Evolutionary conservation across 768 basidiomycete species (phyloP).

Genomic region (Exidia glandulosa): DNA sequence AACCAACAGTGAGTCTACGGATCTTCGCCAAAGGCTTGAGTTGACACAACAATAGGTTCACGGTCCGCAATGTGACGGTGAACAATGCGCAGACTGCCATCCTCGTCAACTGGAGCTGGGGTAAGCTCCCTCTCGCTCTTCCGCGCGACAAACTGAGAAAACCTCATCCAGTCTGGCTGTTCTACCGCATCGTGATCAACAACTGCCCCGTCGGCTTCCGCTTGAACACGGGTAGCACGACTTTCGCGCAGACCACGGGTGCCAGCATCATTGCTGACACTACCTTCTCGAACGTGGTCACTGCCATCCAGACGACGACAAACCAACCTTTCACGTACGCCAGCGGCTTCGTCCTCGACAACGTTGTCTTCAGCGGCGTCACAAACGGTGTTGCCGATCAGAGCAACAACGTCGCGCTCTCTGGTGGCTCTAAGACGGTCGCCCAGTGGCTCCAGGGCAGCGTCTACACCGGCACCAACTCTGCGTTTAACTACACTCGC

Average conservation of each 20-base stretch:
- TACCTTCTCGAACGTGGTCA: not conserved
- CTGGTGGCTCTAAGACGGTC: conserved; percentile 26
- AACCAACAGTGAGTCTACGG: too few relatives aligned
- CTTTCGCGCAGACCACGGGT: not conserved
- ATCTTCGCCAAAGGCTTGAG: too few relatives aligned
- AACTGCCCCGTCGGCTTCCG: conserved; percentile 46
- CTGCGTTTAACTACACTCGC: conserved; percentile 36
- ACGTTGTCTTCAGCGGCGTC: conserved; percentile 39
- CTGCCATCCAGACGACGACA: not conserved
- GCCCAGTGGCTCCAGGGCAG: conserved; percentile 71
- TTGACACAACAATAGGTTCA: too few relatives aligned
- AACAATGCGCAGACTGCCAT: conserved; percentile 35
- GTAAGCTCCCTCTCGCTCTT: conserved; percentile 7
- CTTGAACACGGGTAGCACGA: conserved; percentile 36
- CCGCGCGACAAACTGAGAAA: not conserved
- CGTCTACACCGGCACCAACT: conserved; percentile 44
- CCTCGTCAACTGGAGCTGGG: conserved; percentile 22
- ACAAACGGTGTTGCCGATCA: not conserved
- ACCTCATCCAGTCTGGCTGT: conserved; percentile 26
- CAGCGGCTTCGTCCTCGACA: conserved; percentile 44
- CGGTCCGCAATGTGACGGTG: conserved; percentile 46
- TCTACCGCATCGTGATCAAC: conserved; percentile 39
- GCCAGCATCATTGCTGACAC: not conserved
- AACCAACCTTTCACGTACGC: conserved; percentile 17
- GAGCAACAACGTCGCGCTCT: not conserved